A percentile compares a stretch with the other conserved stretches of the same genome.
These are phyloP conservation scores for Pelagomonas calceolata DNA, from an alignment of 108 stramenopile genomes.

Conservation along the genomic window DNA sequence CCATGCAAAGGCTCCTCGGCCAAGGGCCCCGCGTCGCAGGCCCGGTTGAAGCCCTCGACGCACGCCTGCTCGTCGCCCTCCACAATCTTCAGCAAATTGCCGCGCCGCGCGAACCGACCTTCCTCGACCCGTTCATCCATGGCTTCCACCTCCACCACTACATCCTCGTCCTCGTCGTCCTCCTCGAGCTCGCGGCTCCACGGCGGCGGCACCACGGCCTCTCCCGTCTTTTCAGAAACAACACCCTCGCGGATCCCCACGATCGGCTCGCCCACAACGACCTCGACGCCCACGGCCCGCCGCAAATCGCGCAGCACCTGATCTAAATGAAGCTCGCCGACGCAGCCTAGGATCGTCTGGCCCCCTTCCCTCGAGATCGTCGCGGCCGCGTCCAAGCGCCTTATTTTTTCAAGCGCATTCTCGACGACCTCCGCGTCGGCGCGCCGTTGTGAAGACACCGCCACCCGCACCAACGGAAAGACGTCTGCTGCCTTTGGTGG, in stretches of 20 bases:
- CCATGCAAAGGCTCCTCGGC: conserved; percentile 29
- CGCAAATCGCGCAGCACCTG: conserved; percentile 24
- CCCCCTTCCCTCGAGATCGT: conserved; percentile 26
- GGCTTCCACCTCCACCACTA: background rate
- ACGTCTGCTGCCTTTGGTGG: too few relatives aligned
- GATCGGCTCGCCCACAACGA: conserved; percentile 48
- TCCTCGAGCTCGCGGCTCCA: too few relatives aligned
- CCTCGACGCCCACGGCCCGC: conserved; percentile 21
- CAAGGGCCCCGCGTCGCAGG: conserved; percentile 20
- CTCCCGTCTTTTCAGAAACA: too few relatives aligned
- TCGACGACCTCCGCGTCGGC: conserved; percentile 26
- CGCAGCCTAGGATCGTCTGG: conserved; percentile 28
- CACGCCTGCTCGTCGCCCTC: background rate
- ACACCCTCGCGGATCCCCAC: conserved; percentile 49
- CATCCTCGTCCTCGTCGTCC: too few relatives aligned
- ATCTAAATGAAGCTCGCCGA: conserved; percentile 42
- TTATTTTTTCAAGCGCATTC: conserved; percentile 22
- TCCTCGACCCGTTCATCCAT: background rate
- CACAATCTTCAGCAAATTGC: background rate
- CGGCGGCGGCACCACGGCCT: too few relatives aligned
- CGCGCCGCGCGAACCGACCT: background rate
- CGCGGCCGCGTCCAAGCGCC: conserved; percentile 33
- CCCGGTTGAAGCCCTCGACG: conserved; percentile 22
- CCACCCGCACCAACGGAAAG: conserved; percentile 37
- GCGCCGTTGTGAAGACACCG: conserved; percentile 25